Evolutionary conservation across 2,329 filamentous ascomycete genomes (phyloP), one percentile per base, ranked within the genome.

Genomic region (Xylaria digitata): DNA sequence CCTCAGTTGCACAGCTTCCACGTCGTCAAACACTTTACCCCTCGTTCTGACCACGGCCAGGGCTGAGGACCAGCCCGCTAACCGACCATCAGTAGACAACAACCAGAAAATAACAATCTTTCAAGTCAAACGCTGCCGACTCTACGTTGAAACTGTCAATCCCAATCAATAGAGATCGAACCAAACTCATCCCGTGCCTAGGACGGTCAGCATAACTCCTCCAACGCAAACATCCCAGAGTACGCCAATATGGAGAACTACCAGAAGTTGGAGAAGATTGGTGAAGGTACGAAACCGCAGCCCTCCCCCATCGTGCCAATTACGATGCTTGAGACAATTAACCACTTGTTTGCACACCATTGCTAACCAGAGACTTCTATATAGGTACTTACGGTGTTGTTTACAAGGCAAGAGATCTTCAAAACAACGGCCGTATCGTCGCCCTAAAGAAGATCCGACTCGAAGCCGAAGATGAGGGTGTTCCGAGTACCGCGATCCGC

Each of bases 381-480:
- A 40, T 70, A 97, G 94, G 94, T 75, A 97, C 94, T 17, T 97
- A 97, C 78, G 94, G 94, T 80, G 94, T 97, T 70, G 94, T 97
- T 70, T 97, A 97, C 88, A 97, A 97, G 82, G 94, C 94, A 66
- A 89, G 91, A 72, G 94, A 97, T 80, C 90, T 97, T 67, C 88
- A 88, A 72, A 90, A 94, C 76, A 86, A 87, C 72, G 92, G 92
- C 76, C 91, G 92, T 75, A 96, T 97, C 74, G 94, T 97, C 70
- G 94, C 94, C 23, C 84, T 97, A 73, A 97, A 97, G 86, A 97
- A 97, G 84, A 97, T 97, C 76, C 92, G 94, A 70, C 91, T 97
- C 75, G 94, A 97, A 78, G 93, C 94, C 70, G 94, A 97, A 83
- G 94, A 97, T 82, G 94, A 97, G 79, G 94, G 94, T 73, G 93